Percentiles rank a stretch among this genome's conserved stretches.
These are phyloP conservation scores for Gossypium stocksii DNA, from an alignment of 345 rosid species.

Conservation along the genomic window DNA sequence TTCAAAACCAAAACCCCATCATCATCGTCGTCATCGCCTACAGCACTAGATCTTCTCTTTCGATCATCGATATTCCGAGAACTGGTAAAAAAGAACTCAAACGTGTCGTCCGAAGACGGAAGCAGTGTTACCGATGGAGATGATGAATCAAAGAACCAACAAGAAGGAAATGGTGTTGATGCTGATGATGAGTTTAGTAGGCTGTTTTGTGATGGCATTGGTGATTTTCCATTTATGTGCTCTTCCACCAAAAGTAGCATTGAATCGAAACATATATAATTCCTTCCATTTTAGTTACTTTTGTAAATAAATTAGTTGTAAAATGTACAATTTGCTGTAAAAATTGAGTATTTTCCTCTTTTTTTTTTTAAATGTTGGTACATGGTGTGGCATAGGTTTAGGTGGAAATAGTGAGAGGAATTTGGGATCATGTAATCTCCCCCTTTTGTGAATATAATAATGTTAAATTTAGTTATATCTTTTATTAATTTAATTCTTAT, in stretches of 20 bases:
- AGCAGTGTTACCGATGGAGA: conserved; percentile 23
- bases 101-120: conserved; percentile 25
- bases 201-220: conserved; percentile 31
- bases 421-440: not conserved
- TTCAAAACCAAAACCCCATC: conserved; percentile 19
- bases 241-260: conserved; percentile 25
- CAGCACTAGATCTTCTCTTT: conserved; percentile 56
- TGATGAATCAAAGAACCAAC: conserved; percentile 11
- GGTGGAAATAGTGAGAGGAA: not conserved
- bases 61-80: conserved; percentile 54
- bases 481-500: too few species aligned
- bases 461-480: too few species aligned
- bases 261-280: conserved; percentile 10
- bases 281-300: too few species aligned
- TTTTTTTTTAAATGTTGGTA: too few species aligned
- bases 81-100: conserved; percentile 46
- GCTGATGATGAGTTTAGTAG: conserved; percentile 38
- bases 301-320: too few species aligned
- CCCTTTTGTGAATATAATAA: not conserved
- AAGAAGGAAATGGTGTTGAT: conserved; percentile 1
- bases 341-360: too few species aligned
- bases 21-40: conserved; percentile 31
- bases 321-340: too few species aligned
- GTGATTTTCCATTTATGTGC: conserved; percentile 29
- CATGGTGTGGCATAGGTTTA: not conserved